A percentile compares a stretch with the other conserved stretches of the same genome.
Evolutionary conservation across 495 filamentous ascomycete genomes (phyloP).

Genomic region (Cenococcum geophilum): DNA sequence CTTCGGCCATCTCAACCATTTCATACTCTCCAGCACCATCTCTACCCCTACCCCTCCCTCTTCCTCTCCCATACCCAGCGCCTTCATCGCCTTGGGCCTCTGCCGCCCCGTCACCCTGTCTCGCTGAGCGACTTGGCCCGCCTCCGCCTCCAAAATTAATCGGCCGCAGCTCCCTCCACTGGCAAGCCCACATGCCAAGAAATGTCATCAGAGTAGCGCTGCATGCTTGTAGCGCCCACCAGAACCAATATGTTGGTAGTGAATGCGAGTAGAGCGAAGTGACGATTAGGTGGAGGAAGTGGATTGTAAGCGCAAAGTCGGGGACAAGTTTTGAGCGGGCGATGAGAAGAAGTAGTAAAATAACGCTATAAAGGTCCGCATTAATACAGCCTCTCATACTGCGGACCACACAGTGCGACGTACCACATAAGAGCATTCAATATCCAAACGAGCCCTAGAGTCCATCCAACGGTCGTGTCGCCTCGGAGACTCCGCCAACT

Average conservation of each 20-base stretch:
- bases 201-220: conserved; percentile 64
- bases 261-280: conserved; percentile 67
- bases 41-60: conserved; percentile 48
- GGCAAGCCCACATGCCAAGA: conserved; percentile 83
- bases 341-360: conserved; percentile 73
- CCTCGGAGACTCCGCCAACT: conserved; percentile 77
- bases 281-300: conserved; percentile 76
- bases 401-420: conserved; percentile 34
- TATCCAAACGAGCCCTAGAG: conserved; percentile 80
- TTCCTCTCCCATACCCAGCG: conserved; percentile 46
- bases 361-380: conserved; percentile 47
- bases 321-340: conserved; percentile 84
- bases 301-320: conserved; percentile 87
- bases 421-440: conserved; percentile 71
- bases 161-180: conserved; percentile 78
- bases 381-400: neutral
- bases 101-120: conserved; percentile 27
- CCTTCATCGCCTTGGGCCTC: conserved; percentile 43
- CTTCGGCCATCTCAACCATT: conserved; percentile 62
- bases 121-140: conserved; percentile 22
- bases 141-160: conserved; percentile 74
- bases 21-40: conserved; percentile 71
- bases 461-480: conserved; percentile 90
- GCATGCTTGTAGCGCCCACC: conserved; percentile 76
- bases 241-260: conserved; percentile 68